Evolutionary conservation across 108 stramenopile genomes (phyloP).

Genomic region (Ochromonas danica): DNA sequence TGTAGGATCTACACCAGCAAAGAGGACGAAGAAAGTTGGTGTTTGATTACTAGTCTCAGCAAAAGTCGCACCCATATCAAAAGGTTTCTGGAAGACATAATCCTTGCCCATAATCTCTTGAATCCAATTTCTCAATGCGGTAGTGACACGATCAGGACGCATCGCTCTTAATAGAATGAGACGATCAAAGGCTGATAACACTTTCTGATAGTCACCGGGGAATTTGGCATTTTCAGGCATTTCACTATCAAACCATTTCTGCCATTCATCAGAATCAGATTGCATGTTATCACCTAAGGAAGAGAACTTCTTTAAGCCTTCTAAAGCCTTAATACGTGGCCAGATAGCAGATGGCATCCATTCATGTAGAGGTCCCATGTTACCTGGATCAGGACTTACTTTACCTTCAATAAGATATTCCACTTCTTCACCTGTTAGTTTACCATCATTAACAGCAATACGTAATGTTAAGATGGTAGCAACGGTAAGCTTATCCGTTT

Average conservation of each 20-base stretch:
- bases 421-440: slow-evolving; percentile 59
- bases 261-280: slow-evolving; percentile 71
- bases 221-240: slow-evolving; percentile 64
- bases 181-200: slow-evolving; percentile 55
- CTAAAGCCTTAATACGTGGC: slow-evolving; percentile 70
- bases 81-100: slow-evolving; percentile 66
- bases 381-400: slow-evolving; percentile 60
- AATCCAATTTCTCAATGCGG: slow-evolving; percentile 60
- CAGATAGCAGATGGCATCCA: slow-evolving; percentile 73
- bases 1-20: slow-evolving; percentile 75
- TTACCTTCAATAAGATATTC: slow-evolving; percentile 63
- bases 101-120: slow-evolving; percentile 57
- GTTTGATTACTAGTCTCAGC: slow-evolving; percentile 61
- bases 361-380: slow-evolving; percentile 71
- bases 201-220: slow-evolving; percentile 67
- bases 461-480: slow-evolving; percentile 67
- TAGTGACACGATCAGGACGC: slow-evolving; percentile 69
- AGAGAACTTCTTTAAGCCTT: slow-evolving; percentile 56
- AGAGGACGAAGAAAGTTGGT: slow-evolving; percentile 74
- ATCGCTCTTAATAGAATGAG: slow-evolving; percentile 68
- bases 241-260: slow-evolving; percentile 67
- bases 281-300: slow-evolving; percentile 68
- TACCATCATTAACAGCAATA: slow-evolving; percentile 65
- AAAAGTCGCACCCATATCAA: slow-evolving; percentile 65
- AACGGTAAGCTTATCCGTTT: slow-evolving; percentile 70